These are phyloP conservation scores for apple (Malus domestica) DNA, from an alignment of 306 rosid species.

Conservation along the genomic window ASM211411v1 NC_041801.1:5994501-5995000, in stretches of 20 bases:
- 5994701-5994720: conserved; percentile 61
- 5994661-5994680: conserved; percentile 83
- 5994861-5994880: not conserved
- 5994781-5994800: conserved; percentile 25
- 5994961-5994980: conserved; percentile 73
- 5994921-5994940: not conserved
- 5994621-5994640: conserved; percentile 64
- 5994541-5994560: conserved; percentile 17
- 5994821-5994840: conserved; percentile 22
- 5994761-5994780: conserved; percentile 37
- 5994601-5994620: not conserved
- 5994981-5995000: conserved; percentile 35
- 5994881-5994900: conserved; percentile 26
- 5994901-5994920: not conserved
- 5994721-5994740: conserved; percentile 13
- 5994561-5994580: not conserved
- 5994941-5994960: conserved; percentile 32
- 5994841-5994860: conserved; percentile 29
- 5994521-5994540: conserved; percentile 98
- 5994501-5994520: conserved; percentile 71
- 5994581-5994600: not conserved
- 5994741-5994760: conserved; percentile 35
- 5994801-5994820: conserved; percentile 2
- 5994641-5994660: conserved; percentile 68
- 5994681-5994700: conserved; percentile 94